These are phyloP conservation scores for Musa troglodytarum DNA, from an alignment of 176 grass and related monocot species.

Conservation along the genomic window DNA sequence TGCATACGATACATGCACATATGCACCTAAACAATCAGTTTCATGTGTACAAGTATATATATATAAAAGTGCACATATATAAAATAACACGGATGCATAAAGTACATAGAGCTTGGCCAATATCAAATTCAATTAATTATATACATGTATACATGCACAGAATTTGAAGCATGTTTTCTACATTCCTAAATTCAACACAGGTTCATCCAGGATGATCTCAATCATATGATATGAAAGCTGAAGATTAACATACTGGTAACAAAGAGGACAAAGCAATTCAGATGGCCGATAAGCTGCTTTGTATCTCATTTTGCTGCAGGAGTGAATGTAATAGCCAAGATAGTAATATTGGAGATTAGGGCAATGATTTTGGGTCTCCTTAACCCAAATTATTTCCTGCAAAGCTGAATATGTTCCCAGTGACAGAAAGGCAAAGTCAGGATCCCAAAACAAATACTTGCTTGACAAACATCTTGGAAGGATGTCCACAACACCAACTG, in stretches of 20 bases:
- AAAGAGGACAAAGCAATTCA: conserved; percentile 82
- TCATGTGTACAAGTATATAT: neutral
- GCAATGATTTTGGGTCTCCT: conserved; percentile 28
- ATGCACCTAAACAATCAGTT: no score
- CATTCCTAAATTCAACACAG: neutral
- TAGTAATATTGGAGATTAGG: no score
- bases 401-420: conserved; percentile 90
- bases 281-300: conserved; percentile 93
- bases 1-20: no score
- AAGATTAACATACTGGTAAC: conserved; percentile 48
- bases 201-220: neutral
- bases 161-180: neutral
- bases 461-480: conserved; percentile 91
- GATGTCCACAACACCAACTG: conserved; percentile 94
- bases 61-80: neutral
- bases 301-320: conserved; percentile 96
- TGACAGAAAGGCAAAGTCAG: conserved; percentile 70
- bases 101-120: neutral
- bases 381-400: conserved; percentile 83
- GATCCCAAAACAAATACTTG: conserved; percentile 99
- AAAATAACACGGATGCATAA: neutral
- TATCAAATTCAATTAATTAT: neutral
- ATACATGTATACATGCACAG: neutral
- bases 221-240: neutral
- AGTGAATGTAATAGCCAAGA: conserved; percentile 24